Conservation (phyloP, 352 stramenopile genomes). For the Pythium biforme region DNA sequence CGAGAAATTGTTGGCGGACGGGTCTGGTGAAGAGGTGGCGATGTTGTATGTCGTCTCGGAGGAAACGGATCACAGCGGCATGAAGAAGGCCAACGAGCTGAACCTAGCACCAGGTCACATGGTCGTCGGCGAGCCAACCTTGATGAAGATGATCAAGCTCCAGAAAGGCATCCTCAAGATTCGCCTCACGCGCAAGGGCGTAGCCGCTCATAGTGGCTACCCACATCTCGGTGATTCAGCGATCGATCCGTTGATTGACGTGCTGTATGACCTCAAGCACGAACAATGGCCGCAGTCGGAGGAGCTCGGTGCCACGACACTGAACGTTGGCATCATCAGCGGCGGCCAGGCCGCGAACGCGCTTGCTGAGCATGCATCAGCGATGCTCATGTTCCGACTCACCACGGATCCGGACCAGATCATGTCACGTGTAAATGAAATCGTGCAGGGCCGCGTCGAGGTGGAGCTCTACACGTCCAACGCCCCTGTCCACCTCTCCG, state of each 20-base stretch:
- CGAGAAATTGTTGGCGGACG: constrained; percentile 59
- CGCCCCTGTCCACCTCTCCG: constrained; percentile 69
- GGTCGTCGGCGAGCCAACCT: constrained; percentile 82
- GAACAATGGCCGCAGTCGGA: constrained; percentile 73
- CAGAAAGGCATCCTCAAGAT: constrained; percentile 89
- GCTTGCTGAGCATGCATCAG: constrained; percentile 75
- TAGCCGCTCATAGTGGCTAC: constrained; percentile 84
- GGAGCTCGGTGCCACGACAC: constrained; percentile 76
- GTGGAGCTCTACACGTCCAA: constrained; percentile 88
- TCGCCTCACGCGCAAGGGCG: constrained; percentile 62
- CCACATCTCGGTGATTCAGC: constrained; percentile 80
- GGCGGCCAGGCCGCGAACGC: constrained; percentile 81
- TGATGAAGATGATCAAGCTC: constrained; percentile 77
- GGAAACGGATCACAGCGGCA: constrained; percentile 87
- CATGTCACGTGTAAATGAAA: constrained; percentile 63
- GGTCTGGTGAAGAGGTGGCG: constrained; percentile 58
- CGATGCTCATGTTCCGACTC: constrained; percentile 89
- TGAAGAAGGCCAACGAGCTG: constrained; percentile 87
- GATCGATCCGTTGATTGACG: constrained; percentile 83
- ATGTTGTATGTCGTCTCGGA: constrained; percentile 87
- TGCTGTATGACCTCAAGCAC: constrained; percentile 81
- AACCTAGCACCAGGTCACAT: constrained; percentile 65
- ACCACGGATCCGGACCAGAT: constrained; percentile 71
- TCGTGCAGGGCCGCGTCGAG: constrained; percentile 54
- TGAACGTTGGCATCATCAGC: constrained; percentile 85